Evolutionary conservation across 306 rosid genomes (phyloP).

Genomic region (Arachis stenosperma): DNA sequence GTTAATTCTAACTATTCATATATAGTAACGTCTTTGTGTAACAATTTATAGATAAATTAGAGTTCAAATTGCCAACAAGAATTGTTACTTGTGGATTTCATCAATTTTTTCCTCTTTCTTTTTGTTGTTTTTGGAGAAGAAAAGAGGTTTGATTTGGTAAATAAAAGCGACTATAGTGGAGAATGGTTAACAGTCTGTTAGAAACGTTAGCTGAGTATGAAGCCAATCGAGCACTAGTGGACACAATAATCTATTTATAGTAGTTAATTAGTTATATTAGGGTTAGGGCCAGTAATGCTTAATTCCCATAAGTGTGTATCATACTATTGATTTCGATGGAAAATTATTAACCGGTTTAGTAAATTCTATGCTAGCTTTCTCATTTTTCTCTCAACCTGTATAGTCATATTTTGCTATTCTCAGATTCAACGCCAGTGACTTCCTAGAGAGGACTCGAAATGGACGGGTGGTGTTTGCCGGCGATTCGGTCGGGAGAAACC

Average conservation of each 20-base stretch:
- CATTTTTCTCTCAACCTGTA: background rate
- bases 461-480: slow-evolving; percentile 91
- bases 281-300: background rate
- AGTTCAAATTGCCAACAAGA: background rate
- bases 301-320: background rate
- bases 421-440: slow-evolving; percentile 84
- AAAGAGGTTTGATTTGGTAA: slow-evolving; percentile 6
- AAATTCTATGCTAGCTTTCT: background rate
- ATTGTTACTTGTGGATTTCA: slow-evolving; percentile 11
- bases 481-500: slow-evolving; percentile 89
- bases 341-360: too few relatives aligned
- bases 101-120: background rate
- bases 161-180: background rate
- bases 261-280: too few relatives aligned
- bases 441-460: slow-evolving; percentile 71
- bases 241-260: background rate
- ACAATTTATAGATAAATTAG: background rate
- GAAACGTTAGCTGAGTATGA: too few relatives aligned
- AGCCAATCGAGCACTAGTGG: background rate
- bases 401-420: background rate
- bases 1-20: too few relatives aligned
- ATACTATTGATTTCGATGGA: background rate
- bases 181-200: background rate
- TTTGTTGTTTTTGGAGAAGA: background rate
- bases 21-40: too few relatives aligned